Evolutionary conservation across 73 alveolate genomes (phyloP), one percentile per base, ranked within the genome.

Genomic region (Paramecium tetraurelia): DNA sequence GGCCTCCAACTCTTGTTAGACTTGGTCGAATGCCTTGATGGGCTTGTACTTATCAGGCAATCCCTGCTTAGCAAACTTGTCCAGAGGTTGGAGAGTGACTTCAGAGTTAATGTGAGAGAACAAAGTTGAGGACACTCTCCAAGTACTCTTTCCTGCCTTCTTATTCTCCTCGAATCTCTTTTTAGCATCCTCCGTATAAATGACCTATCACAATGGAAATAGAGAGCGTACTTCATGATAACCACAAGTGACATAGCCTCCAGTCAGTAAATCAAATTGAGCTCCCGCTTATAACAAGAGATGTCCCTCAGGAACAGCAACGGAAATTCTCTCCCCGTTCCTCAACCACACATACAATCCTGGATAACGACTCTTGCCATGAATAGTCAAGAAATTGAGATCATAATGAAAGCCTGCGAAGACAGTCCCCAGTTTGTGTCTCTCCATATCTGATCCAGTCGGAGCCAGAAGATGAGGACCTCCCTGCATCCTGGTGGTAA

Each of bases 351-450:
- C 86, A 70, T 43, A 96, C 22, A 96, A 93, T n/a, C 98, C 98
- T 11, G 98, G 98, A 58, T 92, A 96, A 58, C 98, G 85, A 21
- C 96, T 63, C 63, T 93, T 93, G 8, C 97, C 98, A 86, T 96
- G 98, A 58, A 96, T 92, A 14, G 98, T 96, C 20, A 96, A 48
- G 92, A 96, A 95, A 46, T 95, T 93, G 24, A 96, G 59, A 77
- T 96, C 98, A 85, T 97, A 97, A 90, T 96, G 98, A 92, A 95
- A 97, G 29, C 98, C 97, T 10, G 99, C 99, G 92, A 97, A 97
- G 5, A 96, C 93, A 8, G 97, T 94, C 5, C 98, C 98, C 11
- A 33, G 92, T 41, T 95, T 98, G 58, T 92, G 86, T 86, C 93
- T 97, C 10, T 69, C 58, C 7, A 97, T 63, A 86, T 97, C 98